These are phyloP conservation scores for Rutidosis leptorrhynchoides DNA, from an alignment of 129 eudicot genomes.

Conservation along the genomic window DNA sequence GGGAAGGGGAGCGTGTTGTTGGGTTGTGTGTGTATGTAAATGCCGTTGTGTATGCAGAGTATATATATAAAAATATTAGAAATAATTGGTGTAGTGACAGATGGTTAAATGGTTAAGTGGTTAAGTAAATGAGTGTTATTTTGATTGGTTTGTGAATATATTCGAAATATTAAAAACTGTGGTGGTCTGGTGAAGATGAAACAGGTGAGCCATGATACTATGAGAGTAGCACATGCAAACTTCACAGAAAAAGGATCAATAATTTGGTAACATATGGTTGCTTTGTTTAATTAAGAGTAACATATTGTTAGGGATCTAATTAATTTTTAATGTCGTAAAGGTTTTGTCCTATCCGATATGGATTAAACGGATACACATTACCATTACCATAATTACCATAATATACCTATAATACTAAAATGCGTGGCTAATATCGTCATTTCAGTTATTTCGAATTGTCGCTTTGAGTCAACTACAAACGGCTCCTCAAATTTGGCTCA, in stretches of 20 bases:
- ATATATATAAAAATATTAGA: conserved; percentile 27
- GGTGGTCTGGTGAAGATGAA: conserved; percentile 70
- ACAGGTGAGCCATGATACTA: conserved; percentile 53
- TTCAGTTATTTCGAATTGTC: no score
- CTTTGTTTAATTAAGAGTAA: background rate
- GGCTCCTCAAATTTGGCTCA: no score
- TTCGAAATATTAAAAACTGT: conserved; percentile 40
- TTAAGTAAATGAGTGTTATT: conserved; percentile 26
- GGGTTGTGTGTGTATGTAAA: conserved; percentile 26
- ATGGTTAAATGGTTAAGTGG: conserved; percentile 19
- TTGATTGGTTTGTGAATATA: conserved; percentile 19
- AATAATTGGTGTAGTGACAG: conserved; percentile 13
- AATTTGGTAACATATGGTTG: background rate
- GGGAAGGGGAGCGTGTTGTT: conserved; percentile 7
- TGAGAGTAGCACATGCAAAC: conserved; percentile 65
- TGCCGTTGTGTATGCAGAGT: conserved; percentile 16
- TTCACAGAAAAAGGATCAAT: conserved; percentile 28
- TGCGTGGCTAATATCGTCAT: no score
- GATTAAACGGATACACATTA: no score
- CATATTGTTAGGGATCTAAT: background rate
- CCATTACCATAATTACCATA: no score
- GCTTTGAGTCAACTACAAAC: no score
- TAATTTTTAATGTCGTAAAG: background rate
- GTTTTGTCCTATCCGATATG: background rate
- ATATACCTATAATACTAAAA: no score